Base-by-base conservation (phyloP, 2,329 filamentous ascomycete genomes). In the Xylariaceae sp. region DNA sequence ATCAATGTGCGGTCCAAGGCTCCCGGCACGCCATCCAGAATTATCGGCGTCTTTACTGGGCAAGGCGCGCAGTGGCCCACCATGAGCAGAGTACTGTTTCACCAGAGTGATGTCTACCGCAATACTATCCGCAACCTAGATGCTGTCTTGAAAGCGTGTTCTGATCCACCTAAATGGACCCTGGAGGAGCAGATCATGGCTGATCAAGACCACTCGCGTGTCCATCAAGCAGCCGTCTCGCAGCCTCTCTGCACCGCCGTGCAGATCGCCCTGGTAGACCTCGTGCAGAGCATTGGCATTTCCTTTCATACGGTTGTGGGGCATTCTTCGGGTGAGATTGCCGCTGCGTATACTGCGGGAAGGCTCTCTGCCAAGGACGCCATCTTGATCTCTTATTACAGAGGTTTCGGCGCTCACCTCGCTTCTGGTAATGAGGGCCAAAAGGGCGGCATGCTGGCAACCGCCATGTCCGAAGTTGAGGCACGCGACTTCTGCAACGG, bases 221-320 rank as follows among this genome's bases (percentile, higher is more conserved):
- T 75, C 0, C 33, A 66, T 7, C 53, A 65, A 16, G 67, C 72
- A 0, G 63, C 66, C 3, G 51, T 77, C 19, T 68, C 72, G 0
- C 77, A 80, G 49, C 73, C 77, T 0, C 55, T 77, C 1, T 79
- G 72, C 41, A 79, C 76, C 0, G 75, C 76, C 0, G 34, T 82
- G 1, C 78, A 81, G 51, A 64, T 81, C 2, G 75, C 63, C 0
- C 52, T 72, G 6, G 58, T 70, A 2, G 59, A 68, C 20, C 47
- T 70, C 3, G 46, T 71, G 40, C 47, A 37, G 37, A 53, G 47
- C 17, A 41, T 62, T 2, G 50, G 51, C 2, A 46, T 65, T 6
- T n/a, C 22, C 7, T 64, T 65, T 17, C 60, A 61, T 29, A 59
- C 61, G 1, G 61, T 67, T 17, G 14, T 62, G 23, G 49, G 64